Base-by-base conservation (phyloP, 768 basidiomycete genomes). In the Suillus ampliporus region DNA sequence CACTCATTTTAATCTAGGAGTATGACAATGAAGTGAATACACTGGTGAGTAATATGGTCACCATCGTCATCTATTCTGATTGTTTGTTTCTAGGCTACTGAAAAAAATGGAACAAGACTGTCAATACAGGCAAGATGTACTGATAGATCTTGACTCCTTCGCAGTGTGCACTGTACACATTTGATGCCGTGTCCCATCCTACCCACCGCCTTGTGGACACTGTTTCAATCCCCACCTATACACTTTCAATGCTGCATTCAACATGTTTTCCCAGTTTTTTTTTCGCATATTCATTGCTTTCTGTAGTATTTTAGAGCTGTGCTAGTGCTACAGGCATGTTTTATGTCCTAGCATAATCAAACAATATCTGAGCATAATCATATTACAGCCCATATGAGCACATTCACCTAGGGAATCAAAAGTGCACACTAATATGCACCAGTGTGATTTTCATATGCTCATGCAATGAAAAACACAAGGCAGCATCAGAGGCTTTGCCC, bases 291-390 rank as follows among this genome's bases (percentile, higher is more conserved):
- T 44, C 43, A 44, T 44, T n/a, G 43, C 43, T 44, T 44, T 44
- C 43, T n/a, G 43, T 44, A 44, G 43, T 4, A n/a, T n/a, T 44
- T 43, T n/a, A 43, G 19, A n/a, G 41, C 41, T 43, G 41, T 43
- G 19, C 41, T 43, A 43, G 19, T 43, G 41, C 41, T 43, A 43
- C 41, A 43, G 7, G 7, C 19, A 4, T 43, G 41, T 43, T n/a
- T 43, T 44, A 44, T 44, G n/a, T 44, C 43, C 43, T n/a, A 44
- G 43, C 43, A 44, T 11, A 44, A 44, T 44, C 43, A 44, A 44
- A 44, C 43, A n/a, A 44, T 11, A n/a, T 44, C 8, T 3, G n/a
- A 44, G 43, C 43, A 44, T 44, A 44, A 44, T 44, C 43, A 44
- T 44, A 21, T 21, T 5, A 44, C 21, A 44, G 44, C 44, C 3